A percentile compares a stretch with the other conserved stretches of the same genome.
phyloP scores from a whole-genome alignment of 371 early-diverging fungal species.

The Chytridium lagenaria region DNA sequence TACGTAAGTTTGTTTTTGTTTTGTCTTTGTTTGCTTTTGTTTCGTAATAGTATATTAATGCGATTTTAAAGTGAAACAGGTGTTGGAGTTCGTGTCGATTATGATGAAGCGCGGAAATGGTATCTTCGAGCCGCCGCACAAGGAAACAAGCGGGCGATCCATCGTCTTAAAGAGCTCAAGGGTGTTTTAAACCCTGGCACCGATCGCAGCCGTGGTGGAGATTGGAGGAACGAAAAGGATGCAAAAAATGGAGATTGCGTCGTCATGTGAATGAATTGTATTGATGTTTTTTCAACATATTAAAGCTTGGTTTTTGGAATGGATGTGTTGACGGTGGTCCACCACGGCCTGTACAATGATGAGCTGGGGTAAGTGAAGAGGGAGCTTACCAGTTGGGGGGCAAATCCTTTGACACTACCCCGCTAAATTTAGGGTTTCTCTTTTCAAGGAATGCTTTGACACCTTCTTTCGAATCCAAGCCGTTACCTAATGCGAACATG shows the following conservation, averaged over 20 bases:
- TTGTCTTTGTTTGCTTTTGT: neutral
- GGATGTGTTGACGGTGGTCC: neutral
- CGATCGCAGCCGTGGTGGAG: slow-evolving; percentile 5
- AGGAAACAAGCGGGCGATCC: slow-evolving; percentile 23
- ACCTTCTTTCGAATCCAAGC: slow-evolving; percentile 31
- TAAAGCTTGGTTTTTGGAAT: neutral
- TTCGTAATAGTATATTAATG: neutral
- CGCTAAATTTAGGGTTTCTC: slow-evolving; percentile 18
- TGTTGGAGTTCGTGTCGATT: slow-evolving; percentile 21
- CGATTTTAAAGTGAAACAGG: slow-evolving; percentile 5
- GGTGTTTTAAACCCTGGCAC: neutral
- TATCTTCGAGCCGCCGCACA: slow-evolving; percentile 21
- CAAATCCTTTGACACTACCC: slow-evolving; percentile 4
- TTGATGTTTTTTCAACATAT: neutral
- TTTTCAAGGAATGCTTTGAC: slow-evolving; percentile 38
- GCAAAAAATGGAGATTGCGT: slow-evolving; percentile 23
- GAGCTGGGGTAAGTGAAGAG: neutral
- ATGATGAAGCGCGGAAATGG: slow-evolving; percentile 19
- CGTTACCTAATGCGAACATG: slow-evolving; percentile 28
- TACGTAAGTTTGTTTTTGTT: neutral
- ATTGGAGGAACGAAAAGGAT: slow-evolving; percentile 20
- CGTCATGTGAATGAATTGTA: slow-evolving; percentile 15
- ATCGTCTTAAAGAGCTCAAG: slow-evolving; percentile 20
- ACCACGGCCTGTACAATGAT: neutral
- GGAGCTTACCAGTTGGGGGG: slow-evolving; percentile 8